A percentile compares a stretch with the other conserved stretches of the same genome.
These are phyloP conservation scores for Diaporthe humulicola DNA, from an alignment of 2,329 filamentous ascomycete genomes.

Conservation along the genomic window DNA sequence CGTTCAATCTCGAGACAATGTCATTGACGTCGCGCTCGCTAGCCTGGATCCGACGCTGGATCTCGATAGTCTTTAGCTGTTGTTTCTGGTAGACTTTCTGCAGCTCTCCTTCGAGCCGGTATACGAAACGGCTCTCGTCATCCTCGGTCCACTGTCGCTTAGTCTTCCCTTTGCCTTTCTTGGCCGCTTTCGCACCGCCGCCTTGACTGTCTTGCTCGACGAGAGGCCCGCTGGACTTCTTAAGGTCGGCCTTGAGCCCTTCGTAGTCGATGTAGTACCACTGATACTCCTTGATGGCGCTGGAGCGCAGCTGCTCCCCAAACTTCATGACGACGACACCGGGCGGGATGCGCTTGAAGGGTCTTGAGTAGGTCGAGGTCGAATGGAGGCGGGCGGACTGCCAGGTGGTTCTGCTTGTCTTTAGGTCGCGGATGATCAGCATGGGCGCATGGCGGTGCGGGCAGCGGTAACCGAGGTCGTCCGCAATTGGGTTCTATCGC, in stretches of 20 bases:
- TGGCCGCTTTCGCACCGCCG: constrained; percentile 50
- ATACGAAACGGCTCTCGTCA: constrained; percentile 90
- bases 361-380: constrained; percentile 46
- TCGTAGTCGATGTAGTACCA: constrained; percentile 99
- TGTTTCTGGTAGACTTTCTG: constrained; percentile 99
- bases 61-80: constrained; percentile 96
- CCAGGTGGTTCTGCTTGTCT: constrained; percentile 58
- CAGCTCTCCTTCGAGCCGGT: constrained; percentile 88
- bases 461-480: background rate
- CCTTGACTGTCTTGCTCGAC: constrained; percentile 54
- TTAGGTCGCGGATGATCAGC: constrained; percentile 67
- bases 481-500: background rate
- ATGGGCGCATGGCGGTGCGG: constrained; percentile 48
- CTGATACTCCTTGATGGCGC: constrained; percentile 95
- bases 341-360: constrained; percentile 54
- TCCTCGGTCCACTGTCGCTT: constrained; percentile 87
- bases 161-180: constrained; percentile 57
- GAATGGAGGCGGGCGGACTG: constrained; percentile 49
- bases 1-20: constrained; percentile 82
- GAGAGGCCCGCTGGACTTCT: constrained; percentile 72
- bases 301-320: constrained; percentile 95
- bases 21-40: constrained; percentile 92
- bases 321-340: constrained; percentile 81
- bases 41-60: constrained; percentile 87
- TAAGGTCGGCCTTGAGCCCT: constrained; percentile 88